Evolutionary conservation across 129 eudicot genomes (phyloP), one percentile per base, ranked within the genome.

Genomic region (Flaveria robusta): DNA sequence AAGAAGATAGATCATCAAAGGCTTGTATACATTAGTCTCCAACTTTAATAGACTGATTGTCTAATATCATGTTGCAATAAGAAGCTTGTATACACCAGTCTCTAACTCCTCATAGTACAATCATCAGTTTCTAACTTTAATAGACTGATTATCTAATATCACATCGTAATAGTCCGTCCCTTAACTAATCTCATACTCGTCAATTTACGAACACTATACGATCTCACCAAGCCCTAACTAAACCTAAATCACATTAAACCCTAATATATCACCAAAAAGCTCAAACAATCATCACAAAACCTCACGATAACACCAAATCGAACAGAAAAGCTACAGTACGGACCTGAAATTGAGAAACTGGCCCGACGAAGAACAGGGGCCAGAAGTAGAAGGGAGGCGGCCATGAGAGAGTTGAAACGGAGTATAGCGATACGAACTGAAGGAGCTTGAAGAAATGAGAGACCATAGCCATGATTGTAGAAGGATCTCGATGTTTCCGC

Each of bases 271-370:
- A 74, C 29, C 46, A 45, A 18, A 20, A 15, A 62, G 42, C 4
- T 5, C 39, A 34, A 34, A 49, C 20, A 49, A n/a, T 31, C 26
- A 55, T 9, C 2, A 1, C 18, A 23, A 29, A 51, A 37, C 10
- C 10, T 18, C 27, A 76, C 1, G 43, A 0, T 68, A 55, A 70
- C 14, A 43, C 9, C 45, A 42, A 8, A 75, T 10, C 14, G 19
- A 16, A 37, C 2, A 47, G 9, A 12, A 18, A 27, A 34, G 23
- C 9, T 14, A 1, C 9, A 10, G 42, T 9, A 51, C 37, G 0
- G 15, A 93, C 98, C 97, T 91, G 91, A 91, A 91, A 74, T 94
- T 94, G 77, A 94, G 97, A 78, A 94, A 91, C 86, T 94, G 98
- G 69, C 98, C 98, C 97, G 69, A 84, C 45, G 13, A 88, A 34